Evolutionary conservation across 2,329 filamentous ascomycete genomes (phyloP), one percentile per base, ranked within the genome.

Genomic region (Penicillium sp.): DNA sequence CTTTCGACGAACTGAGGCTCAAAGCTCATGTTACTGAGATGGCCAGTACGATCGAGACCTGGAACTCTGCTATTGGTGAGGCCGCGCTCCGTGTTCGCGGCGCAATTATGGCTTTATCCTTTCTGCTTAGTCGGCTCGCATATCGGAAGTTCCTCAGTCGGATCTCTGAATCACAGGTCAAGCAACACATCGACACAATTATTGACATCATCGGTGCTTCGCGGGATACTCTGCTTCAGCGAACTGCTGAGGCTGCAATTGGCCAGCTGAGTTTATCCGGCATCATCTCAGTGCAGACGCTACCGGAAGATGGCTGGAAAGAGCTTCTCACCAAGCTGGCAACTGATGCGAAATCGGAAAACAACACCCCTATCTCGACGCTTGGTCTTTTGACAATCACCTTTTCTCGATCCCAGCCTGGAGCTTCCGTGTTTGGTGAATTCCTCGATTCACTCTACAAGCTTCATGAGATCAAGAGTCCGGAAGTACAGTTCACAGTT

Each of bases 401-500:
- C 45, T 79, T 55, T 59, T 69, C 63, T 43, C 59, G 62, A 5
- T 59, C 65, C 13, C 62, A 62, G 4, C 51, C 59, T 27, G 59
- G 66, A 29, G 69, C 73, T 2, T 45, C 52, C 12, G 45, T 59
- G 9, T 66, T 67, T 37, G 59, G 65, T 4, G 70, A 76, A 8
- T 79, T 95, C 5, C 69, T 89, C 9, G 76, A 82, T 9, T 82
- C 80, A 27, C 73, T 97, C 0, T 87, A 90, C 63, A 77, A 77
- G 8, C 74, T 97, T 3, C 86, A 94, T 58, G 90, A 95, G 63
- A 81, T 93, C 38, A 88, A 88, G 57, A 85, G 90, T 57, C 81
- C 87, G 0, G 91, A 97, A 65, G 79, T 90, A 1, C 91, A 96
- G 53, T 96, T 98, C 64, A 82, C 89, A 0, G 83, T 95, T 27